Evolutionary conservation across 768 basidiomycete genomes (phyloP).

Genomic region (Suillus luteus): DNA sequence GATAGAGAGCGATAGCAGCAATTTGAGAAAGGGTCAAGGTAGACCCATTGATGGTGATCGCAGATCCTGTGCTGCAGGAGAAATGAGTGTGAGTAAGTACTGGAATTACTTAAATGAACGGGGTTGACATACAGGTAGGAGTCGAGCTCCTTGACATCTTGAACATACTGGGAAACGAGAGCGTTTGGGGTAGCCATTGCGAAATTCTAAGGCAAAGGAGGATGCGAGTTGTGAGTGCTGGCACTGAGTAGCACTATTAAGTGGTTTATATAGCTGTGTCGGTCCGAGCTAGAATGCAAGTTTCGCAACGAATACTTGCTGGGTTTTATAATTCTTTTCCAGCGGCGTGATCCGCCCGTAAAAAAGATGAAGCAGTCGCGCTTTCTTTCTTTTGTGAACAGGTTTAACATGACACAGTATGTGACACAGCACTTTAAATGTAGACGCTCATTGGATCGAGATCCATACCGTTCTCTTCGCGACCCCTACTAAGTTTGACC

Average conservation of each 20-base stretch:
- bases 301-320: background rate
- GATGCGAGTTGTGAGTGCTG: background rate
- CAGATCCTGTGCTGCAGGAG: slow-evolving; percentile 53
- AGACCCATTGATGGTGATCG: slow-evolving; percentile 68
- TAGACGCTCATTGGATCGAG: background rate
- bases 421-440: slow-evolving; percentile 1
- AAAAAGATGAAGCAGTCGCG: background rate
- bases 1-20: slow-evolving; percentile 71
- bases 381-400: background rate
- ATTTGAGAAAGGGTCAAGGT: slow-evolving; percentile 76
- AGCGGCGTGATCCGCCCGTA: slow-evolving; percentile 2
- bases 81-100: slow-evolving; percentile 9
- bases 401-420: slow-evolving; percentile 7
- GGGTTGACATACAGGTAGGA: slow-evolving; percentile 52
- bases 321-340: background rate
- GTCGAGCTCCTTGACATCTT: slow-evolving; percentile 63
- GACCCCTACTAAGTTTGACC: background rate
- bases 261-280: background rate
- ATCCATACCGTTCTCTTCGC: background rate
- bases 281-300: background rate
- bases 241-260: background rate
- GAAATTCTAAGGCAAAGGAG: background rate
- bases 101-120: background rate
- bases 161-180: slow-evolving; percentile 58
- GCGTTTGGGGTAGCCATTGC: slow-evolving; percentile 17